phyloP scores from a whole-genome alignment of 768 basidiomycete genomes.

The Agrocybe praecox region DNA sequence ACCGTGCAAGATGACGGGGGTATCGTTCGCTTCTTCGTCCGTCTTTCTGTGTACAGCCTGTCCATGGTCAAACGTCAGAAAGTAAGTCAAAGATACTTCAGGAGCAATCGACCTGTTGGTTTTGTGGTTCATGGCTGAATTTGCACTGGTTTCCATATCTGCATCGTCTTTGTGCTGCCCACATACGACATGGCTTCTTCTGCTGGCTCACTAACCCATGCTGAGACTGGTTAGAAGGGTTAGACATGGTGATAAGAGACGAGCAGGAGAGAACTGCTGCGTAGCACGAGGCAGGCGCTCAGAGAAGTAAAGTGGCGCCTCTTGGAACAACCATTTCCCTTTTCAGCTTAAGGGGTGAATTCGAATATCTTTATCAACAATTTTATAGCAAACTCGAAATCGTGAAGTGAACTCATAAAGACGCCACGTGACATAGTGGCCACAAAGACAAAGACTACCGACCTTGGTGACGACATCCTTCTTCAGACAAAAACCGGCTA shows the following conservation, averaged over 20 bases:
- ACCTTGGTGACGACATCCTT: too few species aligned
- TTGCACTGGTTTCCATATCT: slow-evolving; percentile 12
- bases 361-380: background rate
- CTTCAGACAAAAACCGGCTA: background rate
- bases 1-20: too few species aligned
- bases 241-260: slow-evolving; percentile 7
- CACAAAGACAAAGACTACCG: too few species aligned
- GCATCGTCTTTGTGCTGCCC: slow-evolving; percentile 9
- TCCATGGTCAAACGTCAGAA: background rate
- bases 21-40: too few species aligned
- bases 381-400: background rate
- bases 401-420: background rate
- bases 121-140: slow-evolving; percentile 4
- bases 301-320: background rate
- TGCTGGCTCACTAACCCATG: background rate
- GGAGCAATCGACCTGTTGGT: background rate
- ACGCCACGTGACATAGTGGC: too few species aligned
- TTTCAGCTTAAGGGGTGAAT: background rate
- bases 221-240: background rate
- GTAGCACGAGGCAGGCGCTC: slow-evolving; percentile 1
- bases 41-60: background rate
- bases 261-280: background rate
- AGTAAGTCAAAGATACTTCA: too few species aligned
- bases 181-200: slow-evolving; percentile 5
- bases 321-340: background rate